phyloP scores from a whole-genome alignment of 1,284 basidiomycete species.

The Tremellales sp. region DNA sequence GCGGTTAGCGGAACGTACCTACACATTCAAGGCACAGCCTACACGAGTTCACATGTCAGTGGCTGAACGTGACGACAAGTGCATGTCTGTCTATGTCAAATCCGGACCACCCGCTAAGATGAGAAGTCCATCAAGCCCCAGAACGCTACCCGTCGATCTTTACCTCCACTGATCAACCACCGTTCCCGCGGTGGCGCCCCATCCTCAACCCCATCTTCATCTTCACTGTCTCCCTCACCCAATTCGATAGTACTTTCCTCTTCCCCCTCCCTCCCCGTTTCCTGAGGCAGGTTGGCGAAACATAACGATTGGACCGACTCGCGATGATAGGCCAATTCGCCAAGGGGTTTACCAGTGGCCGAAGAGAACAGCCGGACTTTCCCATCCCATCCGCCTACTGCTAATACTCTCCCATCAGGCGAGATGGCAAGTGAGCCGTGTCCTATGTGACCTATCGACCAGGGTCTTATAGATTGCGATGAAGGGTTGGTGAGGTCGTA shows the following conservation, averaged over 20 bases:
- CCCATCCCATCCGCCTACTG: conserved; percentile 84
- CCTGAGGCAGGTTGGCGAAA: conserved; percentile 55
- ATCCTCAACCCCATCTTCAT: conserved; percentile 54
- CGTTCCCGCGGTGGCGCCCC: conserved; percentile 52
- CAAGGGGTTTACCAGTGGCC: conserved; percentile 68
- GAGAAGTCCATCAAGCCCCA: conserved; percentile 75
- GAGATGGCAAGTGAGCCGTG: conserved; percentile 69
- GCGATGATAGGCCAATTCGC: conserved; percentile 73
- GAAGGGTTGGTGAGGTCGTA: conserved; percentile 49
- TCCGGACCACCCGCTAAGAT: no score
- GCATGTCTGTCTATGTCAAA: no score
- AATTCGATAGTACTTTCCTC: conserved; percentile 8
- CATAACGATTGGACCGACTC: conserved; percentile 64
- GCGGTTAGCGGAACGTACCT: no score
- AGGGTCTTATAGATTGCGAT: conserved; percentile 13
- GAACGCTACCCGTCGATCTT: conserved; percentile 68
- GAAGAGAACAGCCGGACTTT: conserved; percentile 71
- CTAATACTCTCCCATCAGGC: conserved; percentile 69
- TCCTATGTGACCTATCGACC: conserved; percentile 68
- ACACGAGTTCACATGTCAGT: no score
- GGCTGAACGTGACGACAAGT: no score
- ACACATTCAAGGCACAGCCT: no score
- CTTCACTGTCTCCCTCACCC: conserved; percentile 48
- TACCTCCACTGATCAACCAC: conserved; percentile 70
- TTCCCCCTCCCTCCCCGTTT: not conserved